Evolutionary conservation across 1,284 basidiomycete genomes (phyloP), one percentile per base, ranked within the genome.

Genomic region (Cutaneotrichosporon sp.): DNA sequence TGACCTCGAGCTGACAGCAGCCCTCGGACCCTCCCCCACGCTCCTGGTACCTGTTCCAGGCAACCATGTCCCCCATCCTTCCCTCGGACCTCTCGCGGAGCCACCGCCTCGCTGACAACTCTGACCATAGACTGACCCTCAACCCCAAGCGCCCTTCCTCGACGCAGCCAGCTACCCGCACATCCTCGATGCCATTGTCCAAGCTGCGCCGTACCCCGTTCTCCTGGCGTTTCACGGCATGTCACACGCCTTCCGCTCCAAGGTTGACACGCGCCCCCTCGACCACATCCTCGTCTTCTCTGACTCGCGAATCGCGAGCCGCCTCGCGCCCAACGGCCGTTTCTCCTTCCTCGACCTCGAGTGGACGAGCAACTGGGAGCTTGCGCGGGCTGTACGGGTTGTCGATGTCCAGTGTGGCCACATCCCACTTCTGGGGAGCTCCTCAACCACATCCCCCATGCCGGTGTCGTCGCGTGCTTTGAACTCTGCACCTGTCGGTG

Each of bases 151-250:
- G 11, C n/a, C 43, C 43, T 20, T 20, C 16, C 36, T 58, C 52
- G 60, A 58, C 47, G 45, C 47, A 47, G 22, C 36, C 9, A 36
- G 38, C 20, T 62, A 51, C 36, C 56, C 60, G 2, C 56, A 62
- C 38, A 14, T 62, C 46, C 16, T 62, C 11, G 60, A 58, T 38
- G 14, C 13, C n/a, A 38, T 62, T 25, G 22, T 62, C 46, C 6
- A 7, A 3, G 11, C 18, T 14, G 54, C 54, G 3, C 38, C 58
- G 5, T 46, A 43, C 24, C 25, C 50, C 2, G 24, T 58, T 0
- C 58, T 60, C 14, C 54, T 63, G 2, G 34, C 50, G 5, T 46
- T 63, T 16, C 49, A 54, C 22, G 20, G n/a, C 18, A 31, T 34
- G 20, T 56, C 27, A 8, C 46, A 29, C 1, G 29, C 13, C 9